These are phyloP conservation scores for Dimargaris cristalligena DNA, from an alignment of 192 early-diverging fungal genomes.

Conservation along the genomic window DNA sequence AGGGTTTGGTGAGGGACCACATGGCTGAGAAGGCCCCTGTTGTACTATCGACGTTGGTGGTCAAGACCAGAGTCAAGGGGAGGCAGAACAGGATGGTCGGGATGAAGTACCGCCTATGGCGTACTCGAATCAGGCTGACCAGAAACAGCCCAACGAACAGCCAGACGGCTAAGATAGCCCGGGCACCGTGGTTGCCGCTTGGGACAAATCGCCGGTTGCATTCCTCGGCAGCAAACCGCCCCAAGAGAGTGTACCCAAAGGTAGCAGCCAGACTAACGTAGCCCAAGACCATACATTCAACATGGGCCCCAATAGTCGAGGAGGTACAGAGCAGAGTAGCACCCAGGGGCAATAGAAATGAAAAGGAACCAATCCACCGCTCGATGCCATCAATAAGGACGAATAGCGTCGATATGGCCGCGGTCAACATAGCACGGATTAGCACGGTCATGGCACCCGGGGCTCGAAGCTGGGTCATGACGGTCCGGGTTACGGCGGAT, in stretches of 20 bases:
- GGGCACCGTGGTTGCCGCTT: background rate
- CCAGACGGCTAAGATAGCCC: background rate
- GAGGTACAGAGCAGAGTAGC: background rate
- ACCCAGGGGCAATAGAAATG: background rate
- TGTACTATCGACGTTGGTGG: background rate
- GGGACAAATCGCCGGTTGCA: background rate
- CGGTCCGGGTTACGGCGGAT: background rate
- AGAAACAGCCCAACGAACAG: background rate
- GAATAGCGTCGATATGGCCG: background rate
- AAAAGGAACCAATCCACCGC: background rate
- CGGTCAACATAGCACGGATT: background rate
- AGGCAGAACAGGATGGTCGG: background rate
- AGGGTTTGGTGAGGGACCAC: constrained; percentile 1
- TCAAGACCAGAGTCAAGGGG: background rate
- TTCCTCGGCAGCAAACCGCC: background rate
- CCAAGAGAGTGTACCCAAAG: background rate
- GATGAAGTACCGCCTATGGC: background rate
- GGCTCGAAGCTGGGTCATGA: background rate
- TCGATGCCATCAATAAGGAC: background rate
- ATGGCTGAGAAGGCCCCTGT: background rate
- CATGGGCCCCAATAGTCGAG: background rate
- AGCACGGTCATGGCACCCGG: background rate
- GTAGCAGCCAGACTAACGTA: background rate
- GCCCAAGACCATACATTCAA: background rate
- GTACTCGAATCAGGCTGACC: background rate